Conservation (phyloP, 129 eudicot genomes). For the Apium graveolens region DNA sequence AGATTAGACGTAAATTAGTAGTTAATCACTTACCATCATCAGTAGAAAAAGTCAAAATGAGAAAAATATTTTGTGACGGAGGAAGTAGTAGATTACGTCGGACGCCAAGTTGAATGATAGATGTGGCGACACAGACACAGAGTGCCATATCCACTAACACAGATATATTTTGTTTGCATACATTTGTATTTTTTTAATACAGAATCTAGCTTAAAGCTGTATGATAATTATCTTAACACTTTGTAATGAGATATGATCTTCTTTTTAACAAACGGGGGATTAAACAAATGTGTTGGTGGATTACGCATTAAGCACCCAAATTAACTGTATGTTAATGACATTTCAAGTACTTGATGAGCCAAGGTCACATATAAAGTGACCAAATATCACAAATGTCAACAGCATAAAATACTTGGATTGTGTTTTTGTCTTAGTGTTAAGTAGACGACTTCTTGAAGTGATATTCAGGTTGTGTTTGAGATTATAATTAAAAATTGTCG, state of each 20-base stretch:
- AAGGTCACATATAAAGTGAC: not conserved
- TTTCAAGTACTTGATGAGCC: not conserved
- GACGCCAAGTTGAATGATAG: constrained; percentile 3
- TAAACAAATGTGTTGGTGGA: not conserved
- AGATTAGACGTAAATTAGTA: no score
- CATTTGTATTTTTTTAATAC: not conserved
- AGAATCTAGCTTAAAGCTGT: not conserved
- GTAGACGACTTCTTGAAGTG: no score
- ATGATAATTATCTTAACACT: not conserved
- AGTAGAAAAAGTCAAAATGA: no score
- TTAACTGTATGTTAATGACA: not conserved
- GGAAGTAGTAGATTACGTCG: constrained; percentile 4
- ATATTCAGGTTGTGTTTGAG: no score
- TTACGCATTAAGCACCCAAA: not conserved
- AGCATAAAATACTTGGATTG: no score
- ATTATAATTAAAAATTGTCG: no score
- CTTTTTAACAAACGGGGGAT: not conserved
- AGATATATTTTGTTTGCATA: not conserved
- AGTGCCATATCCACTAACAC: not conserved
- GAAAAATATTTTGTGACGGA: no score
- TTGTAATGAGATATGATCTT: not conserved
- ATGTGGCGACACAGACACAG: constrained; percentile 4
- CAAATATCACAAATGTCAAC: not conserved
- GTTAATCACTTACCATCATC: no score
- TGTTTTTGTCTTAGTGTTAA: no score